Evolutionary conservation across 1,284 basidiomycete genomes (phyloP).

Genomic region (Sanguinoderma infundibulare): DNA sequence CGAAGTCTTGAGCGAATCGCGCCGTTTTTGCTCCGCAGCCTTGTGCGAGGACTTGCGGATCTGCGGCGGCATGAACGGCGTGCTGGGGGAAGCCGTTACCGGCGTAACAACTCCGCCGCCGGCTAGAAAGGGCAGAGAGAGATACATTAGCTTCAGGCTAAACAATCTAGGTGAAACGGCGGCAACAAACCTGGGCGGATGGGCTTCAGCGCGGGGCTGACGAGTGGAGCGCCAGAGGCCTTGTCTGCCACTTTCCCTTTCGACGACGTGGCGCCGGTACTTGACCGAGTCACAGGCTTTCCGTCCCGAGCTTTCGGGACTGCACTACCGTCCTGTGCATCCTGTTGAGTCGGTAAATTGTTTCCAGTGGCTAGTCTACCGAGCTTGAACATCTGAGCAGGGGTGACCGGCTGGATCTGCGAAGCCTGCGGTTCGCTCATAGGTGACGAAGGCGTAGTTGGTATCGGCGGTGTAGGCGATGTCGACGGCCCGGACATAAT

Average conservation of each 20-base stretch:
- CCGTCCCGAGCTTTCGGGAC: constrained; percentile 22
- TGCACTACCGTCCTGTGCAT: constrained; percentile 20
- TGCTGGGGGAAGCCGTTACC: constrained; percentile 28
- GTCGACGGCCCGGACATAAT: constrained; percentile 11
- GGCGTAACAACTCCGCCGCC: constrained; percentile 27
- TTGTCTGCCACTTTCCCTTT: constrained; percentile 24
- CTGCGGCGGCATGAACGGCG: constrained; percentile 36
- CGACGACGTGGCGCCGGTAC: constrained; percentile 23
- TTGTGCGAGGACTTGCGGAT: constrained; percentile 93
- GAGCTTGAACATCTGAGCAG: constrained; percentile 87
- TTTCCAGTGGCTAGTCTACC: constrained; percentile 60
- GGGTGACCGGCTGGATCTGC: constrained; percentile 77
- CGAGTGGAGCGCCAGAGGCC: constrained; percentile 33
- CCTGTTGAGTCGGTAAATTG: constrained; percentile 39
- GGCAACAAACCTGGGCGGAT: constrained; percentile 64
- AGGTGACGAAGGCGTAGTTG: constrained; percentile 29
- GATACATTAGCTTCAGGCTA: neutral
- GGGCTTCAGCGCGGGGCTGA: constrained; percentile 62
- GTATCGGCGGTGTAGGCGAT: constrained; percentile 22
- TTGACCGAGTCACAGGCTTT: constrained; percentile 36
- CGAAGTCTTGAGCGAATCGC: constrained; percentile 94
- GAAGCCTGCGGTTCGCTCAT: constrained; percentile 15
- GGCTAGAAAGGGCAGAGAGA: constrained; percentile 15
- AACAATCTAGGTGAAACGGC: neutral
- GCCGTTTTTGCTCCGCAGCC: constrained; percentile 95